A percentile compares a stretch with the other conserved stretches of the same genome.
Conservation (phyloP, 2,329 filamentous ascomycete species). For the Rutstroemia sp. region DNA sequence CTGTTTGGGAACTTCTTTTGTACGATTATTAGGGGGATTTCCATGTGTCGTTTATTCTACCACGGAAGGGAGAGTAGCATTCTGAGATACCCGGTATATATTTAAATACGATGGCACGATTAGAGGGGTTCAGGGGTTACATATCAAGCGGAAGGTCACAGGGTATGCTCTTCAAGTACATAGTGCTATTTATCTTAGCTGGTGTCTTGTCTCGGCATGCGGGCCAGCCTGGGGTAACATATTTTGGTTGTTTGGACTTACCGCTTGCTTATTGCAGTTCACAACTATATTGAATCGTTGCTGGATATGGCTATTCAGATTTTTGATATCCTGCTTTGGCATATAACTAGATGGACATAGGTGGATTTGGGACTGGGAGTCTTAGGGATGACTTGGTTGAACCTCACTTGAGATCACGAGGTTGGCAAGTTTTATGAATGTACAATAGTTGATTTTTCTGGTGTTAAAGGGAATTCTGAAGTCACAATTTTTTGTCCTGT, state of each 20-base stretch:
- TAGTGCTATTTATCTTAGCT: slow-evolving; percentile 3
- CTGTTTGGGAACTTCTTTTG: neutral
- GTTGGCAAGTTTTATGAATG: neutral
- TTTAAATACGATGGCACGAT: slow-evolving; percentile 10
- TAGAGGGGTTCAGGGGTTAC: slow-evolving; percentile 7
- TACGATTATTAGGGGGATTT: slow-evolving; percentile 1
- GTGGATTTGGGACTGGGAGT: neutral
- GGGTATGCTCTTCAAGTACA: slow-evolving; percentile 4
- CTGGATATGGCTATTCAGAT: slow-evolving; percentile 7
- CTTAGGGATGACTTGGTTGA: neutral
- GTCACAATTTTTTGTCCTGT: neutral
- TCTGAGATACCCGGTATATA: slow-evolving; percentile 9
- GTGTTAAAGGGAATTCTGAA: neutral
- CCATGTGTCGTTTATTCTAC: neutral
- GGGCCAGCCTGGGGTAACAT: slow-evolving; percentile 1
- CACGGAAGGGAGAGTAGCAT: slow-evolving; percentile 1
- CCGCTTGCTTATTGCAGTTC: neutral
- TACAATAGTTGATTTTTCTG: slow-evolving; percentile 1
- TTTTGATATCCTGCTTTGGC: slow-evolving; percentile 5
- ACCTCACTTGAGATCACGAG: neutral
- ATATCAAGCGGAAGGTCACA: slow-evolving; percentile 1
- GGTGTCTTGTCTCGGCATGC: slow-evolving; percentile 1
- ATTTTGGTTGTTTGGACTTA: neutral
- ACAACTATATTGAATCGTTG: slow-evolving; percentile 2
- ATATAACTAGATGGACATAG: slow-evolving; percentile 1